These are phyloP conservation scores for Sporothrix luriei DNA, from an alignment of 2,329 filamentous ascomycete species.

Conservation along the genomic window DNA sequence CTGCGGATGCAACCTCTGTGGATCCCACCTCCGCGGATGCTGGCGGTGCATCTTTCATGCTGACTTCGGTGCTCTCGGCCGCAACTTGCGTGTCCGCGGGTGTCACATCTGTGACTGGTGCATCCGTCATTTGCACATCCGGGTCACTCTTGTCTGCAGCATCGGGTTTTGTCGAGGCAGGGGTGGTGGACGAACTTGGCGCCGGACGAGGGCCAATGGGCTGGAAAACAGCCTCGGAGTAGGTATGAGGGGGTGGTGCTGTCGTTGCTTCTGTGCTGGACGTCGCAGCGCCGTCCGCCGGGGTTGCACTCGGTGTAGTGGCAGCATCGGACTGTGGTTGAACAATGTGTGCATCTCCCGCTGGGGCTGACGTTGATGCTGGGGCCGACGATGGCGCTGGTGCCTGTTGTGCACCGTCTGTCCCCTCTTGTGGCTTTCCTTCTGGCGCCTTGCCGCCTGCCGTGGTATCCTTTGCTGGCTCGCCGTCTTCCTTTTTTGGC, in stretches of 20 bases:
- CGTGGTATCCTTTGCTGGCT: not conserved
- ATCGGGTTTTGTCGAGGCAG: not conserved
- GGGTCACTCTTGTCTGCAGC: not conserved
- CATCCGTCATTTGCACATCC: constrained; percentile 23
- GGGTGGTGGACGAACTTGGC: not conserved
- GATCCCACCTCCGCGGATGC: not conserved
- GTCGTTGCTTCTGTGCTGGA: not conserved
- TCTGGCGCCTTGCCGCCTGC: not conserved
- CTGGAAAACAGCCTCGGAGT: not conserved
- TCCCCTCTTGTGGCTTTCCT: constrained; percentile 3
- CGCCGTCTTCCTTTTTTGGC: not conserved
- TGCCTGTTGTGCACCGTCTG: not conserved
- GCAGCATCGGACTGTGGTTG: not conserved
- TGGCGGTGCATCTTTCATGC: constrained; percentile 1
- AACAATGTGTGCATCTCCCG: not conserved
- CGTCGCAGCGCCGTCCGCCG: not conserved
- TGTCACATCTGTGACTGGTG: not conserved
- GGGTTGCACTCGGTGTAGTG: not conserved
- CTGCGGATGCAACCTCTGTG: not conserved
- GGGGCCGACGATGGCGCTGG: not conserved
- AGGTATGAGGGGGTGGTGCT: not conserved
- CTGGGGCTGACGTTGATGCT: not conserved
- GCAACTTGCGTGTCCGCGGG: not conserved
- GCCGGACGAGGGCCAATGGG: not conserved
- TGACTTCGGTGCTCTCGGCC: not conserved